A percentile compares a stretch with the other conserved stretches of the same genome.
Evolutionary conservation across 2,329 filamentous ascomycete genomes (phyloP).

Genomic region (Chaetomium globosum): DNA sequence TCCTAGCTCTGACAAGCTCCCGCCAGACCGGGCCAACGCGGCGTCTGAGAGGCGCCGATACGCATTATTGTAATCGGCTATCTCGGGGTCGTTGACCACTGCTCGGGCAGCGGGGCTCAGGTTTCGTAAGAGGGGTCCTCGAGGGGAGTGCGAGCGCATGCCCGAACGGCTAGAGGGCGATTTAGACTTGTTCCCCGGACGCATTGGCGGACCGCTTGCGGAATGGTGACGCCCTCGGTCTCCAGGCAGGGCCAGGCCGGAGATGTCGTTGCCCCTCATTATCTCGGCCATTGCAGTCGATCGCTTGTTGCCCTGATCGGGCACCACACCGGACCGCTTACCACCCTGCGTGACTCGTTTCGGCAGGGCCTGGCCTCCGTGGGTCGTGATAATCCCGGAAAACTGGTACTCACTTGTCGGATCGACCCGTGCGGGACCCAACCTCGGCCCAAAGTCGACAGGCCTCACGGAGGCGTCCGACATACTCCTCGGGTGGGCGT

Average conservation of each 20-base stretch:
- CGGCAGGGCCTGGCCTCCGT: slow-evolving; percentile 52
- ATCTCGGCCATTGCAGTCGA: slow-evolving; percentile 54
- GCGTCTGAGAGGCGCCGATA: slow-evolving; percentile 74
- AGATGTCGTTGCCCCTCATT: slow-evolving; percentile 55
- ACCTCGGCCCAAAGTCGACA: slow-evolving; percentile 51
- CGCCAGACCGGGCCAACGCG: slow-evolving; percentile 64
- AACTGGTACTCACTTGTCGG: slow-evolving; percentile 63
- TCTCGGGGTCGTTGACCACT: slow-evolving; percentile 61
- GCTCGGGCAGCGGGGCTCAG: slow-evolving; percentile 46
- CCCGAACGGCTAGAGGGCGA: slow-evolving; percentile 57
- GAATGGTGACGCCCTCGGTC: slow-evolving; percentile 50
- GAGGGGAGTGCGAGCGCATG: slow-evolving; percentile 53
- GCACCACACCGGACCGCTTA: slow-evolving; percentile 47
- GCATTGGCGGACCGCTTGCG: slow-evolving; percentile 40
- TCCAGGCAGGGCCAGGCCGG: slow-evolving; percentile 53
- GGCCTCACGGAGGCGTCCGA: slow-evolving; percentile 57
- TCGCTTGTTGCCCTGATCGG: slow-evolving; percentile 53
- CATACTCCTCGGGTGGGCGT: slow-evolving; percentile 53
- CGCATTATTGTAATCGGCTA: slow-evolving; percentile 68
- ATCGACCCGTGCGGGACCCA: slow-evolving; percentile 42
- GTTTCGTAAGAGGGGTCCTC: slow-evolving; percentile 42
- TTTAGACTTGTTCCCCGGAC: slow-evolving; percentile 53
- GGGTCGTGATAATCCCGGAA: slow-evolving; percentile 58
- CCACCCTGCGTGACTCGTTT: slow-evolving; percentile 55
- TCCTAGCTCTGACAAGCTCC: slow-evolving; percentile 63